Percentiles rank a stretch among this genome's conserved stretches.
Conservation (phyloP, 495 filamentous ascomycete genomes). For the Massariosphaeria phaeospora region DNA sequence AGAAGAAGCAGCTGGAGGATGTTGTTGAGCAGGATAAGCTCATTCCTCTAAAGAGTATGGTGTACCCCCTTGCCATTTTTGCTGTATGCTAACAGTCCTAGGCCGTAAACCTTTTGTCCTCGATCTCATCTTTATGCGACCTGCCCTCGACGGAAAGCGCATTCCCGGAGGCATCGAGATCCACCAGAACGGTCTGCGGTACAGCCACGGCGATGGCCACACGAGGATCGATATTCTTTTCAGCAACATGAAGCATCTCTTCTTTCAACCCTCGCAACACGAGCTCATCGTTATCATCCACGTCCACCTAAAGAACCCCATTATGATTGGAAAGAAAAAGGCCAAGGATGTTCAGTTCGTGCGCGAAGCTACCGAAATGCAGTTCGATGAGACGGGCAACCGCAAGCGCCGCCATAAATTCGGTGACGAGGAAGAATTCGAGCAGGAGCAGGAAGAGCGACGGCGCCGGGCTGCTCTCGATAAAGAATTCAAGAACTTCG, state of each 20-base stretch:
- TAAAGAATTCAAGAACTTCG: slow-evolving; percentile 90
- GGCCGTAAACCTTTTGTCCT: slow-evolving; percentile 82
- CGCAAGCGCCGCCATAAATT: slow-evolving; percentile 97
- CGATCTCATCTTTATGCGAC: slow-evolving; percentile 88
- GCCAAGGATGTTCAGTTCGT: slow-evolving; percentile 99
- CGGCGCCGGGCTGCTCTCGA: slow-evolving; percentile 85
- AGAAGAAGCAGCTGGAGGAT: slow-evolving; percentile 99
- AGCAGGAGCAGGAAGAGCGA: slow-evolving; percentile 95
- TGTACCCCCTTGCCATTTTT: neutral
- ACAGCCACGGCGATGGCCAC: slow-evolving; percentile 78
- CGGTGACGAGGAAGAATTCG: slow-evolving; percentile 98
- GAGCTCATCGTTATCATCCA: slow-evolving; percentile 98
- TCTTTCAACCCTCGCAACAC: slow-evolving; percentile 95
- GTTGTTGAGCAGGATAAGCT: slow-evolving; percentile 99
- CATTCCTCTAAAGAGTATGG: slow-evolving; percentile 55
- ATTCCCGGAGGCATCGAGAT: slow-evolving; percentile 93
- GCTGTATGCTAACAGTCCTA: slow-evolving; percentile 37
- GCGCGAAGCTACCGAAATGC: slow-evolving; percentile 94
- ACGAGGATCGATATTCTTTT: slow-evolving; percentile 91
- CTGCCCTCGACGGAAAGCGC: slow-evolving; percentile 91
- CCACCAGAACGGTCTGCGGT: slow-evolving; percentile 97
- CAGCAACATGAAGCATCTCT: slow-evolving; percentile 96
- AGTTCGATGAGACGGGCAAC: slow-evolving; percentile 98
- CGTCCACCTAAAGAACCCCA: slow-evolving; percentile 93
- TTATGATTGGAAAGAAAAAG: slow-evolving; percentile 98